Base-by-base conservation (phyloP, 768 basidiomycete genomes). In the Lentinula sp. region DNA sequence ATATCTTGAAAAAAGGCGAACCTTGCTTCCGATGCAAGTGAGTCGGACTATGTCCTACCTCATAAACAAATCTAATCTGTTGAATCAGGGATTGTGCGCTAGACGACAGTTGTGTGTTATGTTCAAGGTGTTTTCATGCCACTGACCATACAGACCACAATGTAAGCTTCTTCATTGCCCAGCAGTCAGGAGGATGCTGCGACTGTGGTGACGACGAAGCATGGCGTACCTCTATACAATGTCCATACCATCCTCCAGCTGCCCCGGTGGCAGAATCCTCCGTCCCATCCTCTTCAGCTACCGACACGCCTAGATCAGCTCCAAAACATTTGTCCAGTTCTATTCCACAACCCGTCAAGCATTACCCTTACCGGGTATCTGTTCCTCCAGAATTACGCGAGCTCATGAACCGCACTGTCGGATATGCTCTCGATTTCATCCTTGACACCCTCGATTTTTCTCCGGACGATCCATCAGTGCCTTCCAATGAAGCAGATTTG, bases 11-110 rank as follows among this genome's bases (percentile, higher is more conserved):
- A 72, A 91, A 91, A 66, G 94, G 94, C 20, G 94, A 97, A 72
- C 87, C 88, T 66, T 94, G 94, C 66, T 96, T 95, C 73, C 82
- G 93, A 54, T 96, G 94, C 90, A 92, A 92, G 93, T 93, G 68
- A 77, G 92, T 53, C 41, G 33, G 46, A 48, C 45, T 37, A 51
- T 60, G 28, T 48, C 64, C 61, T 52, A 39, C 48, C 41, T 32
- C 2, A 51, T 39, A 51, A 20, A 13, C 16, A 32, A 13, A 43
- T 32, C 48, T 59, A 42, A 49, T 36, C 48, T 50, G 28, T 28
- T 28, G 65, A 62, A 54, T 57, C 68, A 97, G 96, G 71, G 95
- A 97, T 66, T 98, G 95, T 73, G 88, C 91, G 1, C 75, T 91
- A 56, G 92, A 97, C 66, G 88, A 94, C 59, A 91, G 88, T 66